Base-by-base conservation (phyloP, 306 rosid genomes). In the Styphnolobium japonicum region DNA sequence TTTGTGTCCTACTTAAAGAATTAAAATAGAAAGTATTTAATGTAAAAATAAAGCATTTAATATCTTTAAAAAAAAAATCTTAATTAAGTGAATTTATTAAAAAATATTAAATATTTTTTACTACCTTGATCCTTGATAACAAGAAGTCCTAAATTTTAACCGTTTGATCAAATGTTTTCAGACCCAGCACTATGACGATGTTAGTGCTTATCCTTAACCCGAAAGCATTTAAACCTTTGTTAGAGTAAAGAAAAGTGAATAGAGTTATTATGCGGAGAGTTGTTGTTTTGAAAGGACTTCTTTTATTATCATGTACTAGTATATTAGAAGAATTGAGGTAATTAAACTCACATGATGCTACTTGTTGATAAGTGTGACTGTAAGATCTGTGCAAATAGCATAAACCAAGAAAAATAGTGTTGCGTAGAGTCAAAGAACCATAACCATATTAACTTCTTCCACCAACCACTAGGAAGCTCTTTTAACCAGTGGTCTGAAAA, bases 401-500 rank as follows among this genome's bases (percentile, higher is more conserved):
- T n/a, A 65, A 66, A 79, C 57, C 53, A 52, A 23, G 70, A 12
- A 27, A 49, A 21, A 7, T 0, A 4, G 27, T 69, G 33, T 42
- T 34, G 25, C n/a, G 2, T 4, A 25, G 78, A 49, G 68, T 63
- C 48, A 71, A 68, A 69, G 74, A 63, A 56, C 71, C 83, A 45
- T 42, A 37, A 12, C 43, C 81, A 70, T 40, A 82, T 77, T 83
- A 57, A 83, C 79, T 84, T 53, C 78, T 60, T 23, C 56, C 81
- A 77, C 85, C 89, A 79, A 77, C 85, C 77, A 34, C 57, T 23
- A 36, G 45, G 85, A 67, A 68, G n/a, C 77, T 75, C 75, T 49
- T 63, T 31, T n/a, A n/a, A n/a, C n/a, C n/a, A n/a, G n/a, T n/a
- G n/a, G n/a, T n/a, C n/a, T n/a, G n/a, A n/a, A n/a, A n/a, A n/a